A percentile compares a stretch with the other conserved stretches of the same genome.
Evolutionary conservation across 1,284 basidiomycete genomes (phyloP).

Genomic region (Peniophora sp.): DNA sequence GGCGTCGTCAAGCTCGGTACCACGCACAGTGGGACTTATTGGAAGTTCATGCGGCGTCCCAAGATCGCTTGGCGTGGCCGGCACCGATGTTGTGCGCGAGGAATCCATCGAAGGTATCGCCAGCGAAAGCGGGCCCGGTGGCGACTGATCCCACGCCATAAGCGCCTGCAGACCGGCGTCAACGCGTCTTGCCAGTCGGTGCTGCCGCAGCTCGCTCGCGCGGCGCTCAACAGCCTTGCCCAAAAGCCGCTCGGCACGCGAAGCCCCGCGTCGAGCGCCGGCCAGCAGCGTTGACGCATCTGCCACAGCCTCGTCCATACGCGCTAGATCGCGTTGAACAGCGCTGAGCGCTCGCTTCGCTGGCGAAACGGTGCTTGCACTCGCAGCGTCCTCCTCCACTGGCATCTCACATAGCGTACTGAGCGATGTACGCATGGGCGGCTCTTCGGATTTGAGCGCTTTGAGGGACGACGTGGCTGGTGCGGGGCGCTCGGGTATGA

Average conservation of each 20-base stretch:
- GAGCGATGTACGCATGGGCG: slow-evolving; percentile 19
- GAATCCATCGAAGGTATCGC: background rate
- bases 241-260: slow-evolving; percentile 11
- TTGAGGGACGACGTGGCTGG: background rate
- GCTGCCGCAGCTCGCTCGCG: background rate
- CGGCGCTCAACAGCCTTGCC: slow-evolving; percentile 6
- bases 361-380: too few species aligned
- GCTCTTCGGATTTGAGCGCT: slow-evolving; percentile 3
- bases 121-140: slow-evolving; percentile 9
- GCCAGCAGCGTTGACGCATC: slow-evolving; percentile 21
- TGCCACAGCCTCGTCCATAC: slow-evolving; percentile 40
- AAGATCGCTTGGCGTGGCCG: slow-evolving; percentile 20
- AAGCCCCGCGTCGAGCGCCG: slow-evolving; percentile 8
- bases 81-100: slow-evolving; percentile 5
- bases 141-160: slow-evolving; percentile 20
- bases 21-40: too few species aligned
- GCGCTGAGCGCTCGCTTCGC: slow-evolving; percentile 35
- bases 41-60: slow-evolving; percentile 30
- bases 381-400: slow-evolving; percentile 25
- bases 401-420: slow-evolving; percentile 13
- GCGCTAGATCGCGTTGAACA: slow-evolving; percentile 44
- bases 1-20: slow-evolving; percentile 41
- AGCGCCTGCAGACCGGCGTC: slow-evolving; percentile 3
- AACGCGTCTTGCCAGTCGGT: background rate
- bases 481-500: slow-evolving; percentile 26